A percentile compares a stretch with the other conserved stretches of the same genome.
phyloP scores from a whole-genome alignment of 2,329 filamentous ascomycete species.

The Sphaceloma murrayae region DNA sequence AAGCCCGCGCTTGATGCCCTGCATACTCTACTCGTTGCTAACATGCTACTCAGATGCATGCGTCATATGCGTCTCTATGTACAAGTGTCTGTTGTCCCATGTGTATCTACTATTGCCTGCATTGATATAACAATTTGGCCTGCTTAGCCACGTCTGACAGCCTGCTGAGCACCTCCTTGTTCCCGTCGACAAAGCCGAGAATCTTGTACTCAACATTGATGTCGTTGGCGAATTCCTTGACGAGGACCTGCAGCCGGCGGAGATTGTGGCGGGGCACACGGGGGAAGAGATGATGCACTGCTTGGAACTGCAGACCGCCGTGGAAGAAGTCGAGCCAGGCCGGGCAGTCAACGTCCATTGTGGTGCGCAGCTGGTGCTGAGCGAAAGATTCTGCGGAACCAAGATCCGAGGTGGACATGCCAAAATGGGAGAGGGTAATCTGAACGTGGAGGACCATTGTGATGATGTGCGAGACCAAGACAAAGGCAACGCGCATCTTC shows the following conservation, averaged over 20 bases:
- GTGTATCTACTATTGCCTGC: neutral
- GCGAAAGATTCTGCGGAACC: slow-evolving; percentile 57
- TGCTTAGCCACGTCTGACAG: slow-evolving; percentile 49
- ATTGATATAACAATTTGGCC: slow-evolving; percentile 2
- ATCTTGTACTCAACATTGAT: slow-evolving; percentile 54
- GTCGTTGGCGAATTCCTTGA: slow-evolving; percentile 55
- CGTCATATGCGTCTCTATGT: too few relatives aligned
- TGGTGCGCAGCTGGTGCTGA: slow-evolving; percentile 60
- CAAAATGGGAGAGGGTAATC: slow-evolving; percentile 64
- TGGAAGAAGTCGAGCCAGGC: slow-evolving; percentile 63
- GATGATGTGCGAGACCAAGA: slow-evolving; percentile 54
- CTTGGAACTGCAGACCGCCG: slow-evolving; percentile 64
- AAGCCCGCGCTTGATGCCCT: too few relatives aligned
- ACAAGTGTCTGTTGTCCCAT: too few relatives aligned
- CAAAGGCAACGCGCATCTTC: slow-evolving; percentile 60
- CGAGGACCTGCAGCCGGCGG: slow-evolving; percentile 49
- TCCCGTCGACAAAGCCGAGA: slow-evolving; percentile 53
- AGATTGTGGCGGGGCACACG: slow-evolving; percentile 60
- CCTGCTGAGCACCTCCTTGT: slow-evolving; percentile 46
- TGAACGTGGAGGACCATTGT: slow-evolving; percentile 62
- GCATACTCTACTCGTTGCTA: too few relatives aligned
- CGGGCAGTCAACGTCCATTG: slow-evolving; percentile 66
- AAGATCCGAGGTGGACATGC: slow-evolving; percentile 58
- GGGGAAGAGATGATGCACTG: slow-evolving; percentile 60
- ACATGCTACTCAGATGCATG: too few relatives aligned